Percentiles rank a stretch among this genome's conserved stretches.
Conservation (phyloP, 768 basidiomycete species). For the Termitomyces bulborhizus region DNA sequence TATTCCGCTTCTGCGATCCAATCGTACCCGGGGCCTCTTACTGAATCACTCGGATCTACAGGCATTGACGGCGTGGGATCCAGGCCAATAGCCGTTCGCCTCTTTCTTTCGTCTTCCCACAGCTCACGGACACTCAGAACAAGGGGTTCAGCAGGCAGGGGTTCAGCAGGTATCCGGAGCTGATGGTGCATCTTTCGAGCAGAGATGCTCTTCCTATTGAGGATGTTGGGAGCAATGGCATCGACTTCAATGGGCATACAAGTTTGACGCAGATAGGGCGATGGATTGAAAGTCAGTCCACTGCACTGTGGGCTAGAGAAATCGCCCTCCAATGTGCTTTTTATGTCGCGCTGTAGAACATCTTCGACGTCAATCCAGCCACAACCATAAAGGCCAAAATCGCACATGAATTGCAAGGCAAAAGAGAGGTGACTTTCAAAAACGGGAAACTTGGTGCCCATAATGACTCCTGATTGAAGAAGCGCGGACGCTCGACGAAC, state of each 20-base stretch:
- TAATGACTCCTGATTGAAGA: conserved; percentile 75
- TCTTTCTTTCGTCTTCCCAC: conserved; percentile 92
- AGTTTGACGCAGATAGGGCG: conserved; percentile 61
- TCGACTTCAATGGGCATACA: conserved; percentile 78
- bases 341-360: conserved; percentile 47
- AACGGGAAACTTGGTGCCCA: conserved; percentile 70
- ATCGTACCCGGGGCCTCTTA: conserved; percentile 46
- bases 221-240: conserved; percentile 70
- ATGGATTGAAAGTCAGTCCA: conserved; percentile 32
- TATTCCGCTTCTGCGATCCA: conserved; percentile 73
- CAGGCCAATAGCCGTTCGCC: conserved; percentile 62
- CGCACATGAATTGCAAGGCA: conserved; percentile 87
- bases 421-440: conserved; percentile 92
- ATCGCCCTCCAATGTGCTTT: conserved; percentile 26
- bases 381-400: conserved; percentile 93
- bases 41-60: conserved; percentile 58
- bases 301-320: conserved; percentile 20
- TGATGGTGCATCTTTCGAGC: conserved; percentile 61
- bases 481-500: conserved; percentile 69
- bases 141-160: conserved; percentile 58
- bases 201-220: conserved; percentile 67
- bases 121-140: conserved; percentile 87
- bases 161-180: conserved; percentile 58
- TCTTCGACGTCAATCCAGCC: conserved; percentile 77
- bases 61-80: conserved; percentile 71